phyloP scores from a whole-genome alignment of 208 protist genomes.

The Acanthamoeba rhysodes region DNA sequence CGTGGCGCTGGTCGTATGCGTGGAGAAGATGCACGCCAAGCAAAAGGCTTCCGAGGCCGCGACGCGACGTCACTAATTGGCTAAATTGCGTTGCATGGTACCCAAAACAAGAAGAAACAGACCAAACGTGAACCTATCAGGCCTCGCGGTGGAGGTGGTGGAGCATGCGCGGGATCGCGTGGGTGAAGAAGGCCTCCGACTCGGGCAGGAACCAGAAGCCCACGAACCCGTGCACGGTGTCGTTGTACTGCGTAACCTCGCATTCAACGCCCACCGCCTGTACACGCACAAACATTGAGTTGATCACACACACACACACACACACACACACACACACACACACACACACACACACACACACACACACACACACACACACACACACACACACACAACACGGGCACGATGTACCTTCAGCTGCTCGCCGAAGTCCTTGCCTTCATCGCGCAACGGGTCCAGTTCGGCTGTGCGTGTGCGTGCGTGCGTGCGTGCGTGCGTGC shows the following conservation, averaged over 20 bases:
- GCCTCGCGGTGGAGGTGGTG: background rate
- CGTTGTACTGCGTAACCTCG: slow-evolving; percentile 52
- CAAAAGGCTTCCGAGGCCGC: background rate
- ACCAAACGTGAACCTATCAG: too few relatives aligned
- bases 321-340: too few relatives aligned
- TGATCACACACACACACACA: background rate
- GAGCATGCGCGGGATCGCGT: background rate
- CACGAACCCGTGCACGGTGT: slow-evolving; percentile 53
- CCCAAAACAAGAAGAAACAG: too few relatives aligned
- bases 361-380: background rate
- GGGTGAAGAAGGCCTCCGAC: slow-evolving; percentile 1
- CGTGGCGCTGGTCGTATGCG: background rate
- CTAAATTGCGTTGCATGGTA: too few relatives aligned
- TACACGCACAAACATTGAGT: background rate
- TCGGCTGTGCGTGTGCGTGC: background rate
- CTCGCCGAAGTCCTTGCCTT: slow-evolving; percentile 11
- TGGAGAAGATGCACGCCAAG: slow-evolving; percentile 18
- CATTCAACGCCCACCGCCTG: background rate
- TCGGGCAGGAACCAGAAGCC: slow-evolving; percentile 39
- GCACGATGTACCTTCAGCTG: background rate
- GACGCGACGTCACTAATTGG: too few relatives aligned
- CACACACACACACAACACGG: background rate
- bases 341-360: too few relatives aligned
- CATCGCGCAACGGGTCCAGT: slow-evolving; percentile 54
- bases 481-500: background rate